Base-by-base conservation (phyloP, 1,284 basidiomycete genomes). In the Sphagnurus paluster region DNA sequence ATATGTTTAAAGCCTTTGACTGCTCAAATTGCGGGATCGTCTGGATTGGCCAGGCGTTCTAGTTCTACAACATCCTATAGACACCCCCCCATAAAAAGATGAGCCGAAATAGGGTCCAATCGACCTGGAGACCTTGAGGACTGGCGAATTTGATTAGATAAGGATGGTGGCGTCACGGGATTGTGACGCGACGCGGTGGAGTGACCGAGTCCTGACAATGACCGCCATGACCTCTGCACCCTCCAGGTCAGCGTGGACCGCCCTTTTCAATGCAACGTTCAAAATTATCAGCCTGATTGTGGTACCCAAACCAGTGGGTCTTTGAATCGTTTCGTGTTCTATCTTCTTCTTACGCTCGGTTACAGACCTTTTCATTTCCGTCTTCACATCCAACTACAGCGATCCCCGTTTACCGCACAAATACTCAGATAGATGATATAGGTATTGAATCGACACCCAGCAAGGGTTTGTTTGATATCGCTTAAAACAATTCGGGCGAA, bases 241-340 rank as follows among this genome's bases (percentile, higher is more conserved):
- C 16, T 13, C 42, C 11, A 21, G 26, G 8, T 37, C 38, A 20
- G 13, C 42, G 20, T 47, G 29, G 35, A 37, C 42, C 21, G 39
- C 42, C 39, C 43, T 56, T 34, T 43, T 61, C 35, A 53, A 50
- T 37, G 39, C 46, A 20, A 52, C 41, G 0, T 33, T 61, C 33
- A 54, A 47, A 10, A 26, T 57, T 8, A 36, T 61, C 14, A 47
- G 42, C n/a, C 28, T 61, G 16, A 49, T 61, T 5, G 28, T 60
- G 32, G 10, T 56, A 30, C 60, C 57, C 10, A 58, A 56, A 38
- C 60, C 58, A 10, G 60, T 61, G 14, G 38, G 50, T 44, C 5
- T 36, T 14, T 42, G 19, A 8, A 32, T 17, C 34, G n/a, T 25
- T 33, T 36, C n/a, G 24, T n/a, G 21, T 13, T 20, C 19, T 14